Base-by-base conservation (phyloP, 106 monocot genomes). In the Alisma plantagoaquatica region DNA sequence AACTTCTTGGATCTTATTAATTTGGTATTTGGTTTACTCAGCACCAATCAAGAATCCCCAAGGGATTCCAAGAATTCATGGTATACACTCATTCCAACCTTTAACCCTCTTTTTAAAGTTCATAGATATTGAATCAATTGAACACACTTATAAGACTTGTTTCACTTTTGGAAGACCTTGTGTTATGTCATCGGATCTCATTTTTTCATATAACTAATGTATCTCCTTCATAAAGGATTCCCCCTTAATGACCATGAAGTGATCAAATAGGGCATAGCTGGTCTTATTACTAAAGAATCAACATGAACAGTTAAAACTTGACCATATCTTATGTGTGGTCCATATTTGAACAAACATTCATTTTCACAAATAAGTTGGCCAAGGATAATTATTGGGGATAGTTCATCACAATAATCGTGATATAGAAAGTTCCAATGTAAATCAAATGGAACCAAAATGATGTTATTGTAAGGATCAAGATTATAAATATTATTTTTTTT, bases 161-260 rank as follows among this genome's bases (percentile, higher is more conserved):
- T 49, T 25, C 18, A 49, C 49, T 49, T 49, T 49, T 49, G 49
- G 49, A 27, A 49, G 49, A 24, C 49, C 49, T 12, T 49, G 49
- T 25, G 3, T 49, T 20, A 49, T 49, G 3, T 3, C 49, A 49
- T 0, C 49, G 14, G 0, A 2, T 49, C 49, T 49, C 49, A 12
- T 23, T 49, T 49, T 49, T 49, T 49, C 49, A 49, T 49, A 25
- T 49, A 49, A 49, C 23, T 2, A 49, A 49, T 22, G 49, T 49
- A n/a, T 49, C 49, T 14, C 6, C 35, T 38, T 38, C 14, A 14
- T 38, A 38, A 38, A 38, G 35, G 14, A 14, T 38, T 38, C 14
- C 35, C 35, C 35, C 35, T 7, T 38, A 38, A 38, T 38, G 35
- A 38, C 35, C 35, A 38, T 38, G 35, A 38, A 38, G 14, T 38